Percentiles rank a stretch among this genome's conserved stretches.
Conservation (phyloP, 257 asterid genomes). For the Petrea volubilis region DNA sequence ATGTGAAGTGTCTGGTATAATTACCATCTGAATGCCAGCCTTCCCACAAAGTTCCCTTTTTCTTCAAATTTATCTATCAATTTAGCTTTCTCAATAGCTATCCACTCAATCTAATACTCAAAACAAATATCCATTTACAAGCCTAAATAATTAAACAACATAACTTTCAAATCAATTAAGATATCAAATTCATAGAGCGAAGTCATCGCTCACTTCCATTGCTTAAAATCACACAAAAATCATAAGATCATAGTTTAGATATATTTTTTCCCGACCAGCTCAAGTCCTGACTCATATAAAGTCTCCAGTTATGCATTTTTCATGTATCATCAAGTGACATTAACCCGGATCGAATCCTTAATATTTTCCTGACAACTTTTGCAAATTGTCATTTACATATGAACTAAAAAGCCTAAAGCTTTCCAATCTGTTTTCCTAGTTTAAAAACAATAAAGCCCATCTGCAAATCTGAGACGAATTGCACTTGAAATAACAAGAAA, state of each 20-base stretch:
- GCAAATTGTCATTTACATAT: not conserved
- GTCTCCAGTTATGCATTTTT: not conserved
- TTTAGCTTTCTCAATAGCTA: not conserved
- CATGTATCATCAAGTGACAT: not conserved
- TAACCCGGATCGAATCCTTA: not conserved
- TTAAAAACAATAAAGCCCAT: not conserved
- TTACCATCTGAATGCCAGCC: not conserved
- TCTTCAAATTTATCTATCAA: not conserved
- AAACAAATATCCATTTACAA: not conserved
- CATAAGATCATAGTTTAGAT: not conserved
- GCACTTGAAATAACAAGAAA: not conserved
- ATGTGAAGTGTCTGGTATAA: not conserved
- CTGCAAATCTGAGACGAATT: not conserved
- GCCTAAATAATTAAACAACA: not conserved
- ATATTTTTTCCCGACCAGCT: not conserved
- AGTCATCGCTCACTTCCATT: not conserved
- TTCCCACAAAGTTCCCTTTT: not conserved
- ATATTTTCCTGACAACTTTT: not conserved
- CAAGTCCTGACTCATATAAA: not conserved
- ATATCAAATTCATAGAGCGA: not conserved
- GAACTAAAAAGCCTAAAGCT: not conserved
- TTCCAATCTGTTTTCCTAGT: not conserved
- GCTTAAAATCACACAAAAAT: not conserved
- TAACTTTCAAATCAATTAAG: conserved; percentile 1
- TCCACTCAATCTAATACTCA: not conserved